Conservation (phyloP, 257 asterid genomes). For the Nicotiana tabacum region DNA sequence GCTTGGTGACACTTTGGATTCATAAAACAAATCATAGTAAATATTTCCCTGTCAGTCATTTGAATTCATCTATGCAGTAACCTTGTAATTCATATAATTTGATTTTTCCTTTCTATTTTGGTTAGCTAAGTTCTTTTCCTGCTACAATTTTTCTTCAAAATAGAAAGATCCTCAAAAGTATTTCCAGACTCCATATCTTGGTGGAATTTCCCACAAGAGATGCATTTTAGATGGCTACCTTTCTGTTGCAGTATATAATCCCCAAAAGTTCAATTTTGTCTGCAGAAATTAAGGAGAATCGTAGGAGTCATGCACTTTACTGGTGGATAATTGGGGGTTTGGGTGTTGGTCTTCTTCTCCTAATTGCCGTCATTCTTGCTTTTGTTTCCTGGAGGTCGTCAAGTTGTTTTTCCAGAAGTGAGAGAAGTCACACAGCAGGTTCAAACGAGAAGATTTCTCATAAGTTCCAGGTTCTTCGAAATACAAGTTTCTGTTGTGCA, state of each 20-base stretch:
- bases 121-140: not conserved
- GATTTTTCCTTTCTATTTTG: not conserved
- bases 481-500: slow-evolving; percentile 78
- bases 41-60: not conserved
- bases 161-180: not conserved
- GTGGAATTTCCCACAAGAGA: not conserved
- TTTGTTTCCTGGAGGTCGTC: slow-evolving; percentile 57
- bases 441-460: slow-evolving; percentile 51
- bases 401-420: slow-evolving; percentile 35
- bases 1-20: not conserved
- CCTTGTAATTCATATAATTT: not conserved
- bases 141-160: not conserved
- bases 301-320: slow-evolving; percentile 50
- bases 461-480: slow-evolving; percentile 72
- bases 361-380: slow-evolving; percentile 42
- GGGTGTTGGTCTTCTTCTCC: slow-evolving; percentile 62
- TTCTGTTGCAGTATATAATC: not conserved
- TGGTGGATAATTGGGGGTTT: slow-evolving; percentile 91
- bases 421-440: slow-evolving; percentile 40
- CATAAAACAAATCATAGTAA: not conserved
- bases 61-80: not conserved
- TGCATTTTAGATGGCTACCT: not conserved
- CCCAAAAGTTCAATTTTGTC: not conserved
- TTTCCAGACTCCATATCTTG: not conserved
- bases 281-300: slow-evolving; percentile 48